These are phyloP conservation scores for Pestalotiopsis sp. DNA, from an alignment of 2,329 filamentous ascomycete species.

Conservation along the genomic window DNA sequence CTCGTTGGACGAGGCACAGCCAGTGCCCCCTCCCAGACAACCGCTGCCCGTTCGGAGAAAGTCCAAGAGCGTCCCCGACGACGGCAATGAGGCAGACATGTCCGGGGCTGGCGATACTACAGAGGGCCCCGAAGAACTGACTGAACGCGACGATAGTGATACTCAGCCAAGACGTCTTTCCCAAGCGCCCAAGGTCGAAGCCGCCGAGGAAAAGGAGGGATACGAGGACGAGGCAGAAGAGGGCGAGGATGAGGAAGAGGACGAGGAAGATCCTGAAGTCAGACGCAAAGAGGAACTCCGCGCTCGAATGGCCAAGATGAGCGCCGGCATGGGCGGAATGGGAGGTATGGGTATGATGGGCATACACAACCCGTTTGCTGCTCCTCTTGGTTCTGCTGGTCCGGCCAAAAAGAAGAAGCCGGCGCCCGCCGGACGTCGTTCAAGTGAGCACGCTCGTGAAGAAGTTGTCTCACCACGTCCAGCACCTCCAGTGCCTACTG, in stretches of 20 bases:
- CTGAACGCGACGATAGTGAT: slow-evolving; percentile 75
- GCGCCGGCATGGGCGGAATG: slow-evolving; percentile 72
- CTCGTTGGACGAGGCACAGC: slow-evolving; percentile 51
- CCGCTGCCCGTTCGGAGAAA: slow-evolving; percentile 51
- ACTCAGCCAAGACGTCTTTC: slow-evolving; percentile 48
- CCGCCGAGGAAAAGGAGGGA: slow-evolving; percentile 36
- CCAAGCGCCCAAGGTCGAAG: slow-evolving; percentile 41
- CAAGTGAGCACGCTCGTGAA: slow-evolving; percentile 46
- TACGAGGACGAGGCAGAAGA: slow-evolving; percentile 54
- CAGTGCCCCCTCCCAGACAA: slow-evolving; percentile 29
- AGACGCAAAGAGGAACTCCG: slow-evolving; percentile 84
- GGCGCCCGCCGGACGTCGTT: slow-evolving; percentile 40
- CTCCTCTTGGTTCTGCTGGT: slow-evolving; percentile 53
- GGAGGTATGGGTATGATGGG: slow-evolving; percentile 65
- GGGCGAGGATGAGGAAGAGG: slow-evolving; percentile 74
- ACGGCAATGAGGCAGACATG: slow-evolving; percentile 66
- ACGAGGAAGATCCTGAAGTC: slow-evolving; percentile 85
- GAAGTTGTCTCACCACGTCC: slow-evolving; percentile 39
- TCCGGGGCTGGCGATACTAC: slow-evolving; percentile 65
- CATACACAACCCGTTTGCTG: slow-evolving; percentile 74
- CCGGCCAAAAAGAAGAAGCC: slow-evolving; percentile 59
- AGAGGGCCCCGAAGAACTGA: slow-evolving; percentile 59
- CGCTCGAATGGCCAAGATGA: slow-evolving; percentile 98
- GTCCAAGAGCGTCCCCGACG: slow-evolving; percentile 46
- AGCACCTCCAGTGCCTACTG: slow-evolving; percentile 53